Evolutionary conservation across 371 early-diverging fungal species (phyloP).

Genomic region (Funneliformis caledonium): DNA sequence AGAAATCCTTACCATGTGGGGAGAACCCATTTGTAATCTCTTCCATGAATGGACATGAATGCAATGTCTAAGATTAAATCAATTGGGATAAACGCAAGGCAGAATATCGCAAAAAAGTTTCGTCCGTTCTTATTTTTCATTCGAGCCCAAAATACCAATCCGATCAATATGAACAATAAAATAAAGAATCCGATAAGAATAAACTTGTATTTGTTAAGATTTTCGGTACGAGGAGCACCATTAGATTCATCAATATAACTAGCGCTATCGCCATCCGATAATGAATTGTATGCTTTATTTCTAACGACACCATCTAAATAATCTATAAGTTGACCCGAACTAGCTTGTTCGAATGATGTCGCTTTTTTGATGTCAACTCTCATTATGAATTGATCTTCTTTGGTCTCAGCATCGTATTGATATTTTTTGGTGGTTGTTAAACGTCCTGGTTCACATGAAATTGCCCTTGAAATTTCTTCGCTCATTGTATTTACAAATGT

Average conservation of each 20-base stretch:
- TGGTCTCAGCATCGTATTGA: neutral
- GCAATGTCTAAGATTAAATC: neutral
- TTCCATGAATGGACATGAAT: conserved; percentile 1
- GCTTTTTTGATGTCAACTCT: neutral
- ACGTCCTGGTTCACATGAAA: neutral
- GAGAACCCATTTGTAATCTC: neutral
- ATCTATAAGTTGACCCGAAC: neutral
- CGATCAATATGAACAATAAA: neutral
- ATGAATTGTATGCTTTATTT: neutral
- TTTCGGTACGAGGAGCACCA: neutral
- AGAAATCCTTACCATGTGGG: neutral
- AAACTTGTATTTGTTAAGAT: neutral
- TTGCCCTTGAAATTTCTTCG: neutral
- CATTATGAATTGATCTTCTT: conserved; percentile 3
- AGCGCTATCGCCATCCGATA: neutral
- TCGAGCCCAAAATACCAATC: neutral
- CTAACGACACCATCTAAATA: neutral
- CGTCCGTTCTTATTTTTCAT: neutral
- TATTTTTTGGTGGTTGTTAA: neutral
- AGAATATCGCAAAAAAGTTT: neutral
- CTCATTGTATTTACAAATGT: neutral
- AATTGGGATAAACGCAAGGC: neutral
- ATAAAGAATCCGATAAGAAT: neutral
- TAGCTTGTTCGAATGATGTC: neutral
- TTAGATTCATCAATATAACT: neutral